Evolutionary conservation across 2,329 filamentous ascomycete species (phyloP).

Genomic region (Xylariaceae sp.): DNA sequence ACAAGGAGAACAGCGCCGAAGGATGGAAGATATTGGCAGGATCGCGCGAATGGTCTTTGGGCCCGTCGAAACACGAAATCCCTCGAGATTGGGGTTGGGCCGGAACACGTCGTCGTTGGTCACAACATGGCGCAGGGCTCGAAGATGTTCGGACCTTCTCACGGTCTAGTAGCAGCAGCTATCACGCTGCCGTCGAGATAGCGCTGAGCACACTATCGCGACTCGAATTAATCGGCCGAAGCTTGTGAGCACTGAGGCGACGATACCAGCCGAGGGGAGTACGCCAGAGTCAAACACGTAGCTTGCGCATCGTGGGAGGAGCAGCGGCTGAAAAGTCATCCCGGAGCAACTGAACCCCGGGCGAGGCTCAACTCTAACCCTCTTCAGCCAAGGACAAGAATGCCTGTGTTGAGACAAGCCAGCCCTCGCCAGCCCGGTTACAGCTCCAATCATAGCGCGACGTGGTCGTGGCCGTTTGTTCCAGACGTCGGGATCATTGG

Average conservation of each 20-base stretch:
- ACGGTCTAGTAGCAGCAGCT: no score
- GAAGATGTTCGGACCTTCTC: neutral
- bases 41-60: neutral
- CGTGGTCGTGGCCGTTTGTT: slow-evolving; percentile 13
- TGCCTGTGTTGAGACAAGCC: slow-evolving; percentile 12
- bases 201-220: neutral
- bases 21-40: neutral
- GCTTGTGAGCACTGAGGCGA: neutral
- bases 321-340: neutral
- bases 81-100: neutral
- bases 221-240: neutral
- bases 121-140: neutral
- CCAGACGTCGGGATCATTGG: slow-evolving; percentile 17
- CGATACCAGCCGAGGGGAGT: neutral
- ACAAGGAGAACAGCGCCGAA: neutral
- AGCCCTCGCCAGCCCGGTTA: slow-evolving; percentile 1
- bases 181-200: no score
- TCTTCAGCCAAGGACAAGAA: slow-evolving; percentile 4
- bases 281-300: neutral
- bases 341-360: neutral
- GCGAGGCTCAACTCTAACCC: neutral
- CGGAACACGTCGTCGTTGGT: neutral
- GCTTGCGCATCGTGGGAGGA: neutral
- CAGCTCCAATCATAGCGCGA: slow-evolving; percentile 17
- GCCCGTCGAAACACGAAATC: neutral